Percentiles rank a stretch among this genome's conserved stretches.
Evolutionary conservation across 1,139 yeast species (phyloP).

Genomic region (Hyphopichia khmerensis): DNA sequence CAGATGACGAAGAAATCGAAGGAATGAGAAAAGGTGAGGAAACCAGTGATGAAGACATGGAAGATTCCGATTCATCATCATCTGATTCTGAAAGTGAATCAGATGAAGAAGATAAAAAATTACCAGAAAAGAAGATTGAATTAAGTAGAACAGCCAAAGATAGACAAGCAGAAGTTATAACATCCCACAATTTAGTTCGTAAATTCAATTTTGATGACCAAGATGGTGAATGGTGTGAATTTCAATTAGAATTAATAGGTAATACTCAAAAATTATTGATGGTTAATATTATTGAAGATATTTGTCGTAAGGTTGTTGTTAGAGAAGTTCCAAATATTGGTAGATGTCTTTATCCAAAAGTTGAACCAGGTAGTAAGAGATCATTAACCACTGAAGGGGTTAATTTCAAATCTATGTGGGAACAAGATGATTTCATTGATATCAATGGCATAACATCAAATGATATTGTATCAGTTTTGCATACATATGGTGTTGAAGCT

Average conservation of each 20-base stretch:
- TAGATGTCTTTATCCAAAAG: conserved; percentile 85
- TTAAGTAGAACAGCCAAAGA: conserved; percentile 67
- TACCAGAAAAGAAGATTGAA: conserved; percentile 8
- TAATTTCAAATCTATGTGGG: conserved; percentile 98
- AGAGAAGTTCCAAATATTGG: conserved; percentile 91
- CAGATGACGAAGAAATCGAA: conserved; percentile 90
- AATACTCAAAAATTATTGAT: conserved; percentile 90
- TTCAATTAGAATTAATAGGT: conserved; percentile 79
- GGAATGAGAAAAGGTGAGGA: conserved; percentile 81
- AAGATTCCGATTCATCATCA: conserved; percentile 23
- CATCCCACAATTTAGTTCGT: conserved; percentile 69
- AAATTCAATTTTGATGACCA: conserved; percentile 88
- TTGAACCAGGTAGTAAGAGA: conserved; percentile 54
- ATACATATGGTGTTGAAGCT: conserved; percentile 97
- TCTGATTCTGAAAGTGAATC: conserved; percentile 18
- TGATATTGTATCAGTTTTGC: conserved; percentile 87
- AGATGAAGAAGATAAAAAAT: conserved; percentile 14
- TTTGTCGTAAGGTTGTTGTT: conserved; percentile 87
- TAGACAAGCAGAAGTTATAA: conserved; percentile 80
- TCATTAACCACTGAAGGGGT: conserved; percentile 95
- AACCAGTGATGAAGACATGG: conserved; percentile 62
- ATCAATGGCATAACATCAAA: conserved; percentile 87
- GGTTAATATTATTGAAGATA: conserved; percentile 94
- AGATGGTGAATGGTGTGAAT: conserved; percentile 89
- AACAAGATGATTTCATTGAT: conserved; percentile 86